Base-by-base conservation (phyloP, 1,139 yeast genomes). In the Diutina neorugosa region DNA sequence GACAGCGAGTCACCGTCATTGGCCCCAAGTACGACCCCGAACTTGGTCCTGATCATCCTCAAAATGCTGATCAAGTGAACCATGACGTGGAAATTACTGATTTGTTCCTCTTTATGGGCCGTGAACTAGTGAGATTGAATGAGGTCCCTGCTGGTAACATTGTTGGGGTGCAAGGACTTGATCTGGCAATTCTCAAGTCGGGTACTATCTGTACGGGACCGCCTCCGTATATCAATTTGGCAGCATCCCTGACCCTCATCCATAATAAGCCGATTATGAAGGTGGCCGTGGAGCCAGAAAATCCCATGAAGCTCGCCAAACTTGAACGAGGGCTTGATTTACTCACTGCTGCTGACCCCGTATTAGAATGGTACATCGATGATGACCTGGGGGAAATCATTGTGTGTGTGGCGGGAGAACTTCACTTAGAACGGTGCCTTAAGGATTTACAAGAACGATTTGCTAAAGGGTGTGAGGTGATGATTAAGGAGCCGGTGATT, bases 111-210 rank as follows among this genome's bases (percentile, higher is more conserved):
- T 74, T 94, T 52, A 94, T 94, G 98, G 99, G 98, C 14, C 76
- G 93, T 57, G 98, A 93, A 57, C 73, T 93, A 54, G 82, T 90
- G 2, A 75, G 89, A 12, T 74, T 94, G 60, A 77, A 84, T 34
- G 77, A 75, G 12, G 97, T 93, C 3, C 96, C 96, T 1, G 94
- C 98, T 1, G 99, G 99, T 41, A 89, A 87, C 60, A 89, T 94
- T 58, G 95, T 89, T 7, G 99, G 98, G 51, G 85, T 94, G 53
- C 94, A 90, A 27, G 98, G 98, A 0, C 74, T 94, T 46, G 96
- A 86, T 20, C 86, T 87, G 11, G 81, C 81, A 53, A 78, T 93
- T 31, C 69, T 93, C 58, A 94, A 94, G 65, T 88, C 84, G 63
- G 98, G 96, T 52, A 90, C 98, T 0, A 67, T 93, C 50, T 55